phyloP scores from a whole-genome alignment of 2,329 filamentous ascomycete genomes.

The Fragosphaeria purpurea region DNA sequence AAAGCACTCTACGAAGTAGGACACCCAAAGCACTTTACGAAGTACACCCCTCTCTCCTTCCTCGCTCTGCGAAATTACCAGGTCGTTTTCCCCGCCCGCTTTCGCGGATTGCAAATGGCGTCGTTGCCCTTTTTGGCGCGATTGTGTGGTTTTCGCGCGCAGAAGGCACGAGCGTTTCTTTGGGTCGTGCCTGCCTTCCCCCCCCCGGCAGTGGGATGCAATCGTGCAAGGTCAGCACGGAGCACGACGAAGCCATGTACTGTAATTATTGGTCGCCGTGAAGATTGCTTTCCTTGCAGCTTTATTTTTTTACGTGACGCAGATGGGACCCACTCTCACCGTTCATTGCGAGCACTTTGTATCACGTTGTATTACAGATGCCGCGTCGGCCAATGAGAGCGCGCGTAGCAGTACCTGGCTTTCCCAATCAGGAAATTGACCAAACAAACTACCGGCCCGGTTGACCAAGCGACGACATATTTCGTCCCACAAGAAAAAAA shows the following conservation, averaged over 20 bases:
- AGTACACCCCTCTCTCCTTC: too few relatives aligned
- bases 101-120: background rate
- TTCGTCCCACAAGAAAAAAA: background rate
- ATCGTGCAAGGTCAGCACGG: background rate
- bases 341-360: constrained; percentile 6
- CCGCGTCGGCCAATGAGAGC: constrained; percentile 15
- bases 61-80: background rate
- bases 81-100: background rate
- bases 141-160: too few relatives aligned
- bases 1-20: too few relatives aligned
- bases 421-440: constrained; percentile 12
- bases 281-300: background rate
- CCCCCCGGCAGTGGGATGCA: background rate
- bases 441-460: constrained; percentile 10
- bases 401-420: constrained; percentile 9
- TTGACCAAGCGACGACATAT: constrained; percentile 12
- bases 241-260: background rate
- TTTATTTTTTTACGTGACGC: constrained; percentile 10
- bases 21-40: too few relatives aligned
- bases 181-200: too few relatives aligned
- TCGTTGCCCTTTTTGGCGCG: too few relatives aligned
- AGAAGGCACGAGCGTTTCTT: too few relatives aligned
- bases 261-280: background rate
- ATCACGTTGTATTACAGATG: background rate
- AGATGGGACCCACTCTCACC: constrained; percentile 6